These are phyloP conservation scores for Cytospora piceae DNA, from an alignment of 2,329 filamentous ascomycete genomes.

Conservation along the genomic window DNA sequence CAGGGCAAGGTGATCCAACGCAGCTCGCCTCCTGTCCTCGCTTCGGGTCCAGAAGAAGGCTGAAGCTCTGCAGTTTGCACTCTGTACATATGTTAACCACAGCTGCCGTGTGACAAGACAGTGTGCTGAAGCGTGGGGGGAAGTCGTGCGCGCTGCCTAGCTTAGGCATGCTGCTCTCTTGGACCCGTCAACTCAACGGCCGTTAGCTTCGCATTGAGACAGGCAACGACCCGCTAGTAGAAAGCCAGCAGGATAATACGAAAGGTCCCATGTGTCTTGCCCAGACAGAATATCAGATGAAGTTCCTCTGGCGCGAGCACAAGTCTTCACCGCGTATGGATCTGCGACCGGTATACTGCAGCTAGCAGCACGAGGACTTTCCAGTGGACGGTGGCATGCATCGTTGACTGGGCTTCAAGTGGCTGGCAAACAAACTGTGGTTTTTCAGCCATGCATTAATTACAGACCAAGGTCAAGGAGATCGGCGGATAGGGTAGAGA, in stretches of 20 bases:
- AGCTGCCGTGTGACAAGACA: slow-evolving; percentile 19
- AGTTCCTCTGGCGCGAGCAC: too few relatives aligned
- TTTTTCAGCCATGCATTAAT: background rate
- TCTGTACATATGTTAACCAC: slow-evolving; percentile 1
- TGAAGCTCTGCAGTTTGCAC: slow-evolving; percentile 21
- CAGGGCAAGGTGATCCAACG: slow-evolving; percentile 5
- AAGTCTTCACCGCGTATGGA: too few relatives aligned
- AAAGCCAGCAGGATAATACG: slow-evolving; percentile 8
- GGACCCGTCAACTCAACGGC: background rate
- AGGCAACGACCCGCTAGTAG: slow-evolving; percentile 5
- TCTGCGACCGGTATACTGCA: too few relatives aligned
- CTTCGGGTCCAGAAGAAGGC: slow-evolving; percentile 16
- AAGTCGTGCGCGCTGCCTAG: background rate
- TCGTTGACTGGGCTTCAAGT: background rate
- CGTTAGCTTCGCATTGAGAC: slow-evolving; percentile 1
- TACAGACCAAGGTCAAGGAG: background rate
- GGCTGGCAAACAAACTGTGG: background rate
- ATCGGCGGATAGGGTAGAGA: background rate
- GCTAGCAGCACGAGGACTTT: too few relatives aligned
- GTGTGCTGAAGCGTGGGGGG: slow-evolving; percentile 13
- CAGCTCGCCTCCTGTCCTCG: slow-evolving; percentile 27
- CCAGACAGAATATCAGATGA: too few relatives aligned
- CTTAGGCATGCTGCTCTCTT: background rate
- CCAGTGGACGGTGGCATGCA: background rate
- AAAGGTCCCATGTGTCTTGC: background rate